phyloP scores from a whole-genome alignment of 192 early-diverging fungal genomes.

The Entomortierella lignicola region DNA sequence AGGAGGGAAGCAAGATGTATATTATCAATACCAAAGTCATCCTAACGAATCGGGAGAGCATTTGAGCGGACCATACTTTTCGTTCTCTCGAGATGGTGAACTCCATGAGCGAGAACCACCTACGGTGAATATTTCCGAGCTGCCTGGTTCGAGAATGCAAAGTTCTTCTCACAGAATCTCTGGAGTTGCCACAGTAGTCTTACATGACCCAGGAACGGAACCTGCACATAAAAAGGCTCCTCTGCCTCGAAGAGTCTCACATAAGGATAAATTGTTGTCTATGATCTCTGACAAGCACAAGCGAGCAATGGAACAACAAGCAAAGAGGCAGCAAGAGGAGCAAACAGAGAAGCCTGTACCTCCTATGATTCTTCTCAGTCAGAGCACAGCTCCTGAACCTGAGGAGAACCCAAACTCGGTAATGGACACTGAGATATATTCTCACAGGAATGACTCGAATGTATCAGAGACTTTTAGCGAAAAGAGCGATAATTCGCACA shows the following conservation, averaged over 20 bases:
- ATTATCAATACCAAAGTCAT: slow-evolving; percentile 25
- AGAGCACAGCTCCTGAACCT: slow-evolving; percentile 20
- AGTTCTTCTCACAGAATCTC: slow-evolving; percentile 29
- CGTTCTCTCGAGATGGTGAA: slow-evolving; percentile 36
- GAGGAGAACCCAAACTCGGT: slow-evolving; percentile 7
- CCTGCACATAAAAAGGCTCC: slow-evolving; percentile 22
- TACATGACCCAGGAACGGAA: slow-evolving; percentile 42
- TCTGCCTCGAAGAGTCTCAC: slow-evolving; percentile 35
- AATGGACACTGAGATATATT: neutral
- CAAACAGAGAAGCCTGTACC: slow-evolving; percentile 34
- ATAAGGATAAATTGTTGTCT: slow-evolving; percentile 44
- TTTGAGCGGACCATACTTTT: slow-evolving; percentile 40
- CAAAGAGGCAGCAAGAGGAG: slow-evolving; percentile 19
- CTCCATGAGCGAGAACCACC: slow-evolving; percentile 26
- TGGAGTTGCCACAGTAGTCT: slow-evolving; percentile 30
- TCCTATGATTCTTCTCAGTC: slow-evolving; percentile 54
- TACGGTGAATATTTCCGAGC: neutral
- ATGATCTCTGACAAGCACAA: slow-evolving; percentile 50
- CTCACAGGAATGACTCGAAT: neutral
- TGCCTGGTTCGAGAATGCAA: slow-evolving; percentile 1
- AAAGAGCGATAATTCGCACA: slow-evolving; percentile 2
- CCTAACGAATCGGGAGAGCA: slow-evolving; percentile 8
- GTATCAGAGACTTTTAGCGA: neutral
- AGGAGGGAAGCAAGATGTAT: neutral
- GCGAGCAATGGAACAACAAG: slow-evolving; percentile 34